Evolutionary conservation across 2,329 filamentous ascomycete genomes (phyloP).

Genomic region (Verticillium alfalfae): DNA sequence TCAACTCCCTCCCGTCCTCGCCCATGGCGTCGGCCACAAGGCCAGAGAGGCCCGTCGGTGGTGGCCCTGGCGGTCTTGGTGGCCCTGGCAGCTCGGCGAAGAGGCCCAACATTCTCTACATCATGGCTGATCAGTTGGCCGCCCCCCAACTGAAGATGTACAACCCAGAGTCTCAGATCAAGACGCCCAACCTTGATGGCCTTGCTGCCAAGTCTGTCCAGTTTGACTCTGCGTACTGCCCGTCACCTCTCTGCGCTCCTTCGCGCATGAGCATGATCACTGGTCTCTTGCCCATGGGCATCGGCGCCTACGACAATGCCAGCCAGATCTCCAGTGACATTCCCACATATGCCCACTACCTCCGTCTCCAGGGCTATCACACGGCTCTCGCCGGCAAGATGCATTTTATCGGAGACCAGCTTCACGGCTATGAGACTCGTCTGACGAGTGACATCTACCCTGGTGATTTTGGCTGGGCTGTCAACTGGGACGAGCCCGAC

Average conservation of each 20-base stretch:
- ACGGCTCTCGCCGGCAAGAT: constrained; percentile 92
- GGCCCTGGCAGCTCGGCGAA: constrained; percentile 14
- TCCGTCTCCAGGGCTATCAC: constrained; percentile 80
- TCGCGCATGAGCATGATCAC: constrained; percentile 94
- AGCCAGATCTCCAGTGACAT: constrained; percentile 77
- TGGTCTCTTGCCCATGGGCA: constrained; percentile 84
- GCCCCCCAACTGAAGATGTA: constrained; percentile 90
- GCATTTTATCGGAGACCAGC: constrained; percentile 93
- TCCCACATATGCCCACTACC: constrained; percentile 88
- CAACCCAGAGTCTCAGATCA: constrained; percentile 81
- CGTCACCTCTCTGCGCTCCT: constrained; percentile 85
- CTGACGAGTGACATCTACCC: constrained; percentile 96
- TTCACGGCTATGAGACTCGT: constrained; percentile 89
- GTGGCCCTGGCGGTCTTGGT: constrained; percentile 14
- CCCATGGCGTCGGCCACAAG: constrained; percentile 22
- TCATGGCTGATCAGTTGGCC: constrained; percentile 95
- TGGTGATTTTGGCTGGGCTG: constrained; percentile 88
- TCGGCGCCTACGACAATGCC: constrained; percentile 88
- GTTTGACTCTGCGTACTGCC: constrained; percentile 92
- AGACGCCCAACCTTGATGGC: constrained; percentile 83
- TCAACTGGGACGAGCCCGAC: constrained; percentile 91
- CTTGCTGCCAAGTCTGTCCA: constrained; percentile 78
- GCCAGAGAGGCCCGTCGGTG: constrained; percentile 6
- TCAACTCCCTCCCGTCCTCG: constrained; percentile 64
- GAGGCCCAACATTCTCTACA: constrained; percentile 56